Evolutionary conservation across 2,329 filamentous ascomycete species (phyloP), one percentile per base, ranked within the genome.

Genomic region (Monosporascus cannonballus): DNA sequence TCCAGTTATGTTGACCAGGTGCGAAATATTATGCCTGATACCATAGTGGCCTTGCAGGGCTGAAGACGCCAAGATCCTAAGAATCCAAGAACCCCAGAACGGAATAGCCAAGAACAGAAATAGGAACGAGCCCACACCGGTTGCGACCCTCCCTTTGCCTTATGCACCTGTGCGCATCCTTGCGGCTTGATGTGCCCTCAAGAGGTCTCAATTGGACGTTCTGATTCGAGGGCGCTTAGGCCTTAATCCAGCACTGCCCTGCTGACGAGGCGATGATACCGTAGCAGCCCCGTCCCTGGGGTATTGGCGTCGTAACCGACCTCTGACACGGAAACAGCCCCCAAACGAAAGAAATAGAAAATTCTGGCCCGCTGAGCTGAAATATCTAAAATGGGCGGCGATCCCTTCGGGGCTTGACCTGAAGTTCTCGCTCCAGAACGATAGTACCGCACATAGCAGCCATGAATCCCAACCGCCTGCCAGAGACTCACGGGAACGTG

Each of bases 401-500:
- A 25, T 44, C 41, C 22, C 8, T 17, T 17, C 6, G 4, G 17
- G 20, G 7, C 20, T 27, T 20, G 3, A 20, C 7, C 14, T 17
- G 18, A 17, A 17, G 5, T 24, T 4, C 18, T 14, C n/a, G 1
- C 17, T 25, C 18, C 17, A 2, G 20, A 46, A 6, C 14, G 17
- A 27, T 17, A 45, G 11, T 34, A 14, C 11, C 30, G 30, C 30
- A 34, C 30, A 46, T 18, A 46, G 7, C 22, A 46, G 24, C 42
- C 4, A 59, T 60, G 56, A 59, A 59, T 34, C 30, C 11, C 30
- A 34, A 34, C 46, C 53, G 53, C 20, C 54, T 57, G 48, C 58
- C 58, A 30, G 58, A 60, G 51, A 60, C 58, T 37, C 57, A 57
- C 51, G 47, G 7, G 11, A 54, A 52, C 34, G 41, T 51, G 30